Base-by-base conservation (phyloP, 1,139 yeast species). In the Suhomyces atakaporum region DNA sequence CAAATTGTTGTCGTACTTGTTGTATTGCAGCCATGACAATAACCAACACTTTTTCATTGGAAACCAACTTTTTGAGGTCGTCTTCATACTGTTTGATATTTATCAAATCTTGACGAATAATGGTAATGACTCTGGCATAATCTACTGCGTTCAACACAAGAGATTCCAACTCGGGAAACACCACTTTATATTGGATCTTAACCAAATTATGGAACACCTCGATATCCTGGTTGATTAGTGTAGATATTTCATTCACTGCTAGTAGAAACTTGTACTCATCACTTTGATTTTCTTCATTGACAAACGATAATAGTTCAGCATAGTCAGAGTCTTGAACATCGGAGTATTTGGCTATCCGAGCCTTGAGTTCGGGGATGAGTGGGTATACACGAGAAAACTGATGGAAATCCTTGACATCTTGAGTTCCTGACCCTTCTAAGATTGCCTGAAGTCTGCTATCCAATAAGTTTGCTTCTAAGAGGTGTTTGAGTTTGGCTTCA, bases 151-250 rank as follows among this genome's bases (percentile, higher is more conserved):
- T 75, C n/a, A 77, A 63, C 0, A 86, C 70, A 22, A 89, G 62
- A 0, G 81, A 66, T 25, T 76, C 84, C 36, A 89, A 64, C 50
- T 88, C 96, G 0, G 86, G 81, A 59, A 87, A 88, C 13, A 84
- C 76, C 6, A 72, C 68, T 11, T 70, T 63, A 51, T 87, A 89
- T 26, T 71, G 69, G 5, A 69, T 54, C 36, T 72, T 76, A 28
- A 84, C 62, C 42, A 76, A 76, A 11, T 68, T 60, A 44, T 79
- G 77, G 9, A 83, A 57, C 7, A 67, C 49, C 1, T 61, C 50
- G 5, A 83, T 77, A 44, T 85, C 94, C 25, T 66, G 66, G 34
- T 73, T 70, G 7, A 86, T 73, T 13, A 80, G 73, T 7, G 73
- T 70, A 0, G 83, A 67, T 16, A 79, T 53, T 31, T 73, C 77